These are phyloP conservation scores for Plasmodium ovale DNA, from an alignment of 169 alveolate genomes.

Conservation along the genomic window DNA sequence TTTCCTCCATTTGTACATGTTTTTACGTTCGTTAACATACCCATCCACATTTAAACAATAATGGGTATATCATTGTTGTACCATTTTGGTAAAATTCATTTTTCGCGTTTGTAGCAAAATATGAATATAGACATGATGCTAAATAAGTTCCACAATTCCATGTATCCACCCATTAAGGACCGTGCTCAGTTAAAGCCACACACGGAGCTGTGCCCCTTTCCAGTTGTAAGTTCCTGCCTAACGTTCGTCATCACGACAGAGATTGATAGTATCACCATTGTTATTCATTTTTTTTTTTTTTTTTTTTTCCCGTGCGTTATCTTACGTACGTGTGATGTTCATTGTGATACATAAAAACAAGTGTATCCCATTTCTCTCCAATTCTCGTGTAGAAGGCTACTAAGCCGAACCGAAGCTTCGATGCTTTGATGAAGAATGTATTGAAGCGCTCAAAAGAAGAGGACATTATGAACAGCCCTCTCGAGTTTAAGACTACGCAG, in stretches of 20 bases:
- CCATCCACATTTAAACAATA: too few species aligned
- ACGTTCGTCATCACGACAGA: too few species aligned
- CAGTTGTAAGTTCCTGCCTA: conserved; percentile 24
- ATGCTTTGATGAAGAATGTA: conserved; percentile 26
- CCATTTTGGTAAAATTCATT: too few species aligned
- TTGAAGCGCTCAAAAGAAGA: conserved; percentile 34
- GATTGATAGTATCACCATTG: too few species aligned
- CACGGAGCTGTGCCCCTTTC: conserved; percentile 25
- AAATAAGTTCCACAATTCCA: conserved; percentile 48
- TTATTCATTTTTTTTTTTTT: too few species aligned
- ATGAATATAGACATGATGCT: conserved; percentile 46
- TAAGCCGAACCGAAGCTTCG: conserved; percentile 12
- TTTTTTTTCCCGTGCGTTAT: neutral
- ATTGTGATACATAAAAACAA: conserved; percentile 3
- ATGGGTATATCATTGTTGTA: too few species aligned
- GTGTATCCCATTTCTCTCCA: neutral
- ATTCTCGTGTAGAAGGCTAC: neutral
- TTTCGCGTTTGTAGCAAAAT: conserved; percentile 58
- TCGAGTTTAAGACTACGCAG: conserved; percentile 18
- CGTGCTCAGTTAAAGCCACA: conserved; percentile 3
- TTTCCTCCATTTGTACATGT: conserved; percentile 1
- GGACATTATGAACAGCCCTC: conserved; percentile 24
- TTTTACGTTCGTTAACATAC: neutral
- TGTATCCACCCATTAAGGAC: conserved; percentile 6
- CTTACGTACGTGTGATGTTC: neutral